Conservation (phyloP, 2,329 filamentous ascomycete genomes). For the Pezicula rhizophila region DNA sequence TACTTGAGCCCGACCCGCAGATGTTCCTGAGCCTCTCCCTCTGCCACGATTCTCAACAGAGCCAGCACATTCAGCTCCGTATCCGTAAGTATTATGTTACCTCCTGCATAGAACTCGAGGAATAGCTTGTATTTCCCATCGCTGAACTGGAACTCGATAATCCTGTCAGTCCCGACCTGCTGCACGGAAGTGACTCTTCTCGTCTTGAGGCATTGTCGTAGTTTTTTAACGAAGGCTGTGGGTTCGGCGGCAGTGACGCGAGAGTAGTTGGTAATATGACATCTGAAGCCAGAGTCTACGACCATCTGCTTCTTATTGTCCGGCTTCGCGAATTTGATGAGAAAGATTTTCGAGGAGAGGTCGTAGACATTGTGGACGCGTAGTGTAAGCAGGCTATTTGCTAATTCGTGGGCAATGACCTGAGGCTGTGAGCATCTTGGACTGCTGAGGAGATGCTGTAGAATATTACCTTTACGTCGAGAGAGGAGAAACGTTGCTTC, state of each 20-base stretch:
- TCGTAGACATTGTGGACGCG: conserved; percentile 94
- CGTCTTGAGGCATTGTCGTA: conserved; percentile 86
- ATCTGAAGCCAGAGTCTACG: conserved; percentile 92
- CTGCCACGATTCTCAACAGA: conserved; percentile 71
- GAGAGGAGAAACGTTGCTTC: conserved; percentile 76
- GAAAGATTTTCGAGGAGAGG: conserved; percentile 88
- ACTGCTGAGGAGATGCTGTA: background rate
- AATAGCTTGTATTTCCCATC: conserved; percentile 85
- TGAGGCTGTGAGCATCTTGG: conserved; percentile 29
- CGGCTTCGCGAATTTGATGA: conserved; percentile 91
- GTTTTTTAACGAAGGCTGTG: conserved; percentile 74
- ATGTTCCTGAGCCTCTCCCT: conserved; percentile 78
- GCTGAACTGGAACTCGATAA: conserved; percentile 88
- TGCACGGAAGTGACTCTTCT: conserved; percentile 72
- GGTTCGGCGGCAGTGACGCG: conserved; percentile 80
- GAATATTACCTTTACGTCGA: conserved; percentile 61
- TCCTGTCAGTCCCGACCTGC: conserved; percentile 88
- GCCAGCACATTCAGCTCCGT: conserved; percentile 75
- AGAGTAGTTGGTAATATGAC: conserved; percentile 86
- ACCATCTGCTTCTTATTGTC: conserved; percentile 84
- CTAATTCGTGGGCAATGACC: conserved; percentile 93
- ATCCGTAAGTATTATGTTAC: conserved; percentile 91
- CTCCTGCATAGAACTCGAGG: conserved; percentile 92
- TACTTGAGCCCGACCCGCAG: conserved; percentile 74
- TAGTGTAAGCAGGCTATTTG: conserved; percentile 66